Percentiles rank a stretch among this genome's conserved stretches.
Evolutionary conservation across 768 basidiomycete genomes (phyloP).

Genomic region (Tulasnella sp.): DNA sequence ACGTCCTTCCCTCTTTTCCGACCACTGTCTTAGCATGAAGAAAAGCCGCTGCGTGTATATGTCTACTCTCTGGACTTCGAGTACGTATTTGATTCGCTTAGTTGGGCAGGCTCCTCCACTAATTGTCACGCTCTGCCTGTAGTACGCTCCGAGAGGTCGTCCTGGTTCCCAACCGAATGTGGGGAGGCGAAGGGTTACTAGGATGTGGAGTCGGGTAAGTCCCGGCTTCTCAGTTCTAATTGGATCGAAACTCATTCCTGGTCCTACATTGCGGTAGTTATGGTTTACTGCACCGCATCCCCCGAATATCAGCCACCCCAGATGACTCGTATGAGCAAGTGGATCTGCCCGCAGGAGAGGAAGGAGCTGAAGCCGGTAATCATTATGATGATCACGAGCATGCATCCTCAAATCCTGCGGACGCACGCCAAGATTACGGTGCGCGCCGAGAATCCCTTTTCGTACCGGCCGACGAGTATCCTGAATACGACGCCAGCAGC

Average conservation of each 20-base stretch:
- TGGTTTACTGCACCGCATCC: constrained; percentile 91
- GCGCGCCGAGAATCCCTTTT: constrained; percentile 50
- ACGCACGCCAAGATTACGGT: constrained; percentile 23
- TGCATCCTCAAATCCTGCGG: constrained; percentile 10
- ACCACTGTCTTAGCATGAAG: constrained; percentile 68
- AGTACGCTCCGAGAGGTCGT: constrained; percentile 93
- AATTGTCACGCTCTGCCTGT: constrained; percentile 33
- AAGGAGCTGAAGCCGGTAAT: constrained; percentile 51
- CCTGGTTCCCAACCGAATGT: constrained; percentile 91
- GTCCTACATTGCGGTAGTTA: constrained; percentile 55
- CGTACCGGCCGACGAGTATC: constrained; percentile 58
- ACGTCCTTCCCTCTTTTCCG: not conserved
- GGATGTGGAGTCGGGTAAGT: constrained; percentile 95
- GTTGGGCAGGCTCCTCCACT: constrained; percentile 17
- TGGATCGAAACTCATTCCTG: constrained; percentile 18
- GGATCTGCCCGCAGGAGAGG: constrained; percentile 50
- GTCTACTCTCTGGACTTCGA: constrained; percentile 98
- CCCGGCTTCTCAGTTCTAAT: not conserved
- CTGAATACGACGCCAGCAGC: constrained; percentile 34
- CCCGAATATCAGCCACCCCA: constrained; percentile 53
- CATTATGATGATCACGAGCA: constrained; percentile 46
- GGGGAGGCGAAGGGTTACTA: constrained; percentile 95
- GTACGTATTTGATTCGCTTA: constrained; percentile 53
- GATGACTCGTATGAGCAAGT: constrained; percentile 50
- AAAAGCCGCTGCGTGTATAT: constrained; percentile 90